Evolutionary conservation across 768 basidiomycete species (phyloP), one percentile per base, ranked within the genome.

Genomic region (Boletus sp.): DNA sequence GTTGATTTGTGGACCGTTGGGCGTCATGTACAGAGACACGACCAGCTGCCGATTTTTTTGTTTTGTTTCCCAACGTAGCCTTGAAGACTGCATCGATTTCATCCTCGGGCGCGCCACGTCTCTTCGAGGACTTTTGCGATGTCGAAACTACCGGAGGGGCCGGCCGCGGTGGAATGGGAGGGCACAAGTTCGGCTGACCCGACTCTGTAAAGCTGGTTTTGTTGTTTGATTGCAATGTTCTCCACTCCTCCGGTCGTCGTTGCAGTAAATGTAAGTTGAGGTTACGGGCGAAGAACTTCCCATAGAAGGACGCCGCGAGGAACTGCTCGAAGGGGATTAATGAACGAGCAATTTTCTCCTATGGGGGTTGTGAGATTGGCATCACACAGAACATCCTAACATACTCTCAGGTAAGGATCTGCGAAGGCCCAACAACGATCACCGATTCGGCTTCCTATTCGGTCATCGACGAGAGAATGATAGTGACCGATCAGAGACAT

Each of bases 291-390:
- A 98, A 93, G 76, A 84, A 97, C 67, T 89, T 90, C 25, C 93
- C 96, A 62, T 87, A 96, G 66, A 81, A 87, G 0, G 90, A 92
- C 10, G 77, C 84, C 0, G 85, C 82, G 14, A 98, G 81, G 17
- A 77, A 76, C 32, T 83, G 80, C 55, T 93, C 87, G 55, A 90
- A 80, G 1, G 81, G 72, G 14, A 92, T 72, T 11, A 98, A 75
- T 23, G 90, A 89, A 15, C 83, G 83, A 2, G 88, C 94, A 50
- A 99, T 91, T 70, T 95, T 96, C 74, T 97, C 94, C 92, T 96
- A 59, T 40, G 21, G 33, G 21, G 13, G 5, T 50, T 32, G 32
- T 57, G 35, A 63, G 38, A 55, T 49, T 41, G 29, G 35, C 13
- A 40, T 53, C 57, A 11, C 33, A 51, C 40, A 10, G 25, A 14